Base-by-base conservation (phyloP, 2,329 filamentous ascomycete species). In the Shiraia sp. region DNA sequence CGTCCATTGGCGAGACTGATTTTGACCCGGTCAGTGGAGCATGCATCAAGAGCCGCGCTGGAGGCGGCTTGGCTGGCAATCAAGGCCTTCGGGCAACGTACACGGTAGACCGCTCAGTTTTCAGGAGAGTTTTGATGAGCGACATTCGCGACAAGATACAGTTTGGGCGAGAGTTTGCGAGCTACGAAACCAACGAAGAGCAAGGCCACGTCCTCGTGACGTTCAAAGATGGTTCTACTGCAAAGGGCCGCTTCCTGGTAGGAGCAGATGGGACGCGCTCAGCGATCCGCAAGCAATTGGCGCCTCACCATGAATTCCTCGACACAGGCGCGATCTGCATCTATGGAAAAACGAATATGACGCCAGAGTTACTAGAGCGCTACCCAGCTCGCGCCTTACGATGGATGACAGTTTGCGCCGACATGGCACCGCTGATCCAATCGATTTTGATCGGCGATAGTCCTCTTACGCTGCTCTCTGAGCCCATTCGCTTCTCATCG, bases 231-330 rank as follows among this genome's bases (percentile, higher is more conserved):
- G 77, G 77, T 0, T 54, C 65, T 0, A 55, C 49, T 2, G 51
- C 73, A 7, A 47, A 61, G 3, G 77, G 72, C 3, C 76, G 81
- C 43, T 46, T 81, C 1, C 43, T 80, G 1, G 45, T 80, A 4
- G 78, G 76, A 4, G 77, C 76, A 0, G 78, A 80, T 42, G 78
- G 78, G 0, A 73, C 78, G 4, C 15, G 42, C 8, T 45, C 41
- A 13, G 31, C 31, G 38, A 42, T 36, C 4, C 41, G 46, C 8
- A 28, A 45, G 24, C 42, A 49, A 16, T 30, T 49, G 16, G 32
- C 19, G 9, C 73, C 72, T 1, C 36, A 61, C 1, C 59, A 64
- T 25, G 45, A 55, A 14, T 42, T 62, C 4, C 34, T 75, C 4
- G 72, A 76, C 44, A 71, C 71, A 0, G 58, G 64, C 7, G 61